Conservation (phyloP, 345 rosid species). For the Heritiera littoralis region DNA sequence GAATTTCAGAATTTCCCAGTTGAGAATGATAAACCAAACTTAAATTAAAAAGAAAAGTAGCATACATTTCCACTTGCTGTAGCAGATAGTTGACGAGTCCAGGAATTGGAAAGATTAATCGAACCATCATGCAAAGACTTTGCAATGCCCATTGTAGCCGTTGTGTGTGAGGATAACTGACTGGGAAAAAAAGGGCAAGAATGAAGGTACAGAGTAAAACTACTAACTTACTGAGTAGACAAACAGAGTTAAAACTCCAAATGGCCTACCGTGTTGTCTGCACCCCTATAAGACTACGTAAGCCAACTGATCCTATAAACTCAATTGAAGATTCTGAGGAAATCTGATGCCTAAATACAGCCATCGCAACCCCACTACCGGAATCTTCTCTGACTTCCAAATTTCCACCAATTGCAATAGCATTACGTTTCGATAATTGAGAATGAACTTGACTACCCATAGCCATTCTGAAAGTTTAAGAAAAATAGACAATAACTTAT, state of each 20-base stretch:
- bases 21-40: not conserved
- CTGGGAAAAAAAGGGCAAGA: slow-evolving; percentile 41
- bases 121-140: slow-evolving; percentile 90
- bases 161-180: slow-evolving; percentile 73
- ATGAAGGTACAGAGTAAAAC: slow-evolving; percentile 17
- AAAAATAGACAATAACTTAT: slow-evolving; percentile 1
- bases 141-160: slow-evolving; percentile 69
- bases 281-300: slow-evolving; percentile 70
- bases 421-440: slow-evolving; percentile 70
- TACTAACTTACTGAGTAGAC: not conserved
- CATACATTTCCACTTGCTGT: slow-evolving; percentile 83
- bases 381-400: slow-evolving; percentile 66
- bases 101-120: slow-evolving; percentile 83
- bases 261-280: slow-evolving; percentile 74
- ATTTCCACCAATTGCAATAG: slow-evolving; percentile 72
- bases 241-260: slow-evolving; percentile 16
- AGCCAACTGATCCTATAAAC: slow-evolving; percentile 74
- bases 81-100: slow-evolving; percentile 92
- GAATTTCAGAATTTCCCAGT: slow-evolving; percentile 14
- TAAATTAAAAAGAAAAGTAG: slow-evolving; percentile 23
- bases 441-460: slow-evolving; percentile 87
- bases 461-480: slow-evolving; percentile 59
- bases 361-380: slow-evolving; percentile 75
- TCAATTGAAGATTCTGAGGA: slow-evolving; percentile 81
- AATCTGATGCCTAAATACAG: slow-evolving; percentile 63